Percentiles rank a stretch among this genome's conserved stretches.
These are phyloP conservation scores for Globisporangium splendens DNA, from an alignment of 352 stramenopile genomes.

Conservation along the genomic window DNA sequence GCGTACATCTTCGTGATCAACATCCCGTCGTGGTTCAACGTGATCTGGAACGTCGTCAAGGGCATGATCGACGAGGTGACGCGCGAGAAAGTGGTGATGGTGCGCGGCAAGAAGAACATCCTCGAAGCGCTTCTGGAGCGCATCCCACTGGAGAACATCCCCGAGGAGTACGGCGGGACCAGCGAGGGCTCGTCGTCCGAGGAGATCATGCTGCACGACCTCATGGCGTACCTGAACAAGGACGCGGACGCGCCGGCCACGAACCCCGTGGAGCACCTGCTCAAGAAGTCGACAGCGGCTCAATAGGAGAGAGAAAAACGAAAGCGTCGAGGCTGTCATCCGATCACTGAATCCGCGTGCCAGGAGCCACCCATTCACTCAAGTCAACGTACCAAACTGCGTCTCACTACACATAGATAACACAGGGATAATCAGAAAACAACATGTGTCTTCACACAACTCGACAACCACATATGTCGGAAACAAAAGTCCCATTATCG, in stretches of 20 bases:
- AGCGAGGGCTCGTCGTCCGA: conserved; percentile 62
- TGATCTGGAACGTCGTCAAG: conserved; percentile 92
- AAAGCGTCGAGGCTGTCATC: too few species aligned
- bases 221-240: conserved; percentile 76
- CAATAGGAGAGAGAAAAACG: too few species aligned
- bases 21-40: conserved; percentile 92
- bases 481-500: too few species aligned
- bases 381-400: too few species aligned
- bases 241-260: conserved; percentile 42
- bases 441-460: too few species aligned
- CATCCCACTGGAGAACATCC: conserved; percentile 78
- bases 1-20: conserved; percentile 95
- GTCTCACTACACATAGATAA: too few species aligned
- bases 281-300: conserved; percentile 17
- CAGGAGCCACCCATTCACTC: too few species aligned
- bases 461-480: too few species aligned
- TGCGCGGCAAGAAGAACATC: conserved; percentile 82
- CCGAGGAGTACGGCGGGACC: conserved; percentile 69
- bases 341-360: too few species aligned
- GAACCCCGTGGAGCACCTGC: conserved; percentile 53
- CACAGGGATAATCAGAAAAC: too few species aligned
- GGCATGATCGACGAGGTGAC: conserved; percentile 92
- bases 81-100: conserved; percentile 91
- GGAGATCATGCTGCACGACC: conserved; percentile 64
- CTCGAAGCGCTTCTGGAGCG: conserved; percentile 66